Evolutionary conservation across 257 asterid genomes (phyloP).

Genomic region (Capsicum baccatum): DNA sequence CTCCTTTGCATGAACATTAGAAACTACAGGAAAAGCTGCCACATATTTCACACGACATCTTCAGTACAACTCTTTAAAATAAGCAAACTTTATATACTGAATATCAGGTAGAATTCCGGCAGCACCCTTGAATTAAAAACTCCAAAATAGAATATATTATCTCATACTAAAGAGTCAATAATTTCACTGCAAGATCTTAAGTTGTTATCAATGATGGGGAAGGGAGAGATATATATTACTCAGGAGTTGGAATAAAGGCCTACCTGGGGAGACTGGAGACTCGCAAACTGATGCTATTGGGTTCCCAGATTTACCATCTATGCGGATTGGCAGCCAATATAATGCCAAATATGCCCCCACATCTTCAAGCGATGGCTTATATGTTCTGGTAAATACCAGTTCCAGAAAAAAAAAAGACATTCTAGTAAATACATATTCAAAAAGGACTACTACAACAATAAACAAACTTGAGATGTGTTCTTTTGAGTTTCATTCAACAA

Average conservation of each 20-base stretch:
- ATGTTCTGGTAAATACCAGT: constrained; percentile 54
- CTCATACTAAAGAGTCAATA: not conserved
- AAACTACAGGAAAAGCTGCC: too few relatives aligned
- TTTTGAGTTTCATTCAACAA: too few relatives aligned
- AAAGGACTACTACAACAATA: too few relatives aligned
- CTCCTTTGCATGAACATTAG: too few relatives aligned
- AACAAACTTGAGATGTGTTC: too few relatives aligned
- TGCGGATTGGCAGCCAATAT: constrained; percentile 81
- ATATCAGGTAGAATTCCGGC: too few relatives aligned
- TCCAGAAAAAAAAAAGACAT: too few relatives aligned
- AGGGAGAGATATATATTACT: constrained; percentile 15
- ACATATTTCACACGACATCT: too few relatives aligned
- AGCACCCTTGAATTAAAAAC: too few relatives aligned
- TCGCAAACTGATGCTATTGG: constrained; percentile 72
- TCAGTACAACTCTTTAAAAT: too few relatives aligned
- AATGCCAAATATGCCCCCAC: constrained; percentile 84
- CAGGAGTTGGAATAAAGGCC: constrained; percentile 26
- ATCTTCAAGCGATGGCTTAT: constrained; percentile 78
- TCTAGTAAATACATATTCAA: too few relatives aligned
- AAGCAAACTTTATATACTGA: too few relatives aligned
- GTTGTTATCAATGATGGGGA: not conserved
- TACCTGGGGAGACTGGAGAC: constrained; percentile 89
- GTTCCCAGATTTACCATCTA: constrained; percentile 74
- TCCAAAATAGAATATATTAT: constrained; percentile 5
- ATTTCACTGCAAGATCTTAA: not conserved